Percentiles rank a stretch among this genome's conserved stretches.
These are phyloP conservation scores for Canavalia gladiata DNA, from an alignment of 306 rosid genomes.

Conservation along the genomic window DNA sequence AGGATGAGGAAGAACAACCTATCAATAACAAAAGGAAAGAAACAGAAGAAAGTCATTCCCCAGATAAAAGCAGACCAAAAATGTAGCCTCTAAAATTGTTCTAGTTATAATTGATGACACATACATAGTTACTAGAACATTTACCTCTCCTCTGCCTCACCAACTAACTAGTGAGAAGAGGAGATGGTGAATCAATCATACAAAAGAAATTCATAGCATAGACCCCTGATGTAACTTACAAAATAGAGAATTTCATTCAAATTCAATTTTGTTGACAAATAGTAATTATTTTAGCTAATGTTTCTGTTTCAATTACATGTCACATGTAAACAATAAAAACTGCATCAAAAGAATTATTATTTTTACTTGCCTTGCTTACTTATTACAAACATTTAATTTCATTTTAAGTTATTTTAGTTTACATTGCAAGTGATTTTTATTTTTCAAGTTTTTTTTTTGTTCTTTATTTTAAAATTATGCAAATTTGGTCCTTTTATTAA, in stretches of 20 bases:
- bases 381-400: neutral
- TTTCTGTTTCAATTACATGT: neutral
- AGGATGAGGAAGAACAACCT: slow-evolving; percentile 51
- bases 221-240: slow-evolving; percentile 44
- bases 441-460: too few relatives aligned
- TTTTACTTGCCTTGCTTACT: neutral
- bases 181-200: slow-evolving; percentile 23
- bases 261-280: slow-evolving; percentile 51
- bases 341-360: neutral
- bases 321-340: neutral
- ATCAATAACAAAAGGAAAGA: slow-evolving; percentile 49
- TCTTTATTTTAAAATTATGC: too few relatives aligned
- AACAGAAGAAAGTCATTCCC: slow-evolving; percentile 50
- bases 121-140: slow-evolving; percentile 14
- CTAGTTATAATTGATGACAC: neutral
- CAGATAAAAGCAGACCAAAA: slow-evolving; percentile 54
- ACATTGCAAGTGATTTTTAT: too few relatives aligned
- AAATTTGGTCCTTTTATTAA: too few relatives aligned
- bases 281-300: neutral
- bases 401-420: too few relatives aligned
- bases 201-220: slow-evolving; percentile 19
- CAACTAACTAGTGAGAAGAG: slow-evolving; percentile 35
- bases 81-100: slow-evolving; percentile 36
- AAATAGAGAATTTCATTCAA: slow-evolving; percentile 22
- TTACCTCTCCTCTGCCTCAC: slow-evolving; percentile 29